A percentile compares a stretch with the other conserved stretches of the same genome.
These are phyloP conservation scores for Jamesozyma gamospora DNA, from an alignment of 805 yeast genomes.

Conservation along the genomic window DNA sequence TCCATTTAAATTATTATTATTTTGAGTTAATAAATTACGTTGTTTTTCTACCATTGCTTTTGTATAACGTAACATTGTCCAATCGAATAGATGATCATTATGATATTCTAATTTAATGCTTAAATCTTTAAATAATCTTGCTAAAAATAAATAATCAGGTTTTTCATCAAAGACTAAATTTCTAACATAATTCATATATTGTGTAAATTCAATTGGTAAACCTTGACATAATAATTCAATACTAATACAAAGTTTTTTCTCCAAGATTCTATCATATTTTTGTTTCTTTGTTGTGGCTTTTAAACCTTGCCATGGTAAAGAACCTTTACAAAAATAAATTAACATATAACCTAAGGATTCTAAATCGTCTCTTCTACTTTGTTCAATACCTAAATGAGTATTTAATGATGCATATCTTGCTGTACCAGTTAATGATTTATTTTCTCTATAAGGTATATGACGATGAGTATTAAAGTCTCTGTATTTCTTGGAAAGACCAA, in stretches of 20 bases:
- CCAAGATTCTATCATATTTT: slow-evolving; percentile 93
- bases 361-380: slow-evolving; percentile 90
- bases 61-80: slow-evolving; percentile 57
- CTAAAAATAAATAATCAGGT: slow-evolving; percentile 85
- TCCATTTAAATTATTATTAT: neutral
- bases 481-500: slow-evolving; percentile 87
- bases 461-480: slow-evolving; percentile 89
- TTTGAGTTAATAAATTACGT: neutral
- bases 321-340: slow-evolving; percentile 89
- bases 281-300: slow-evolving; percentile 96
- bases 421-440: slow-evolving; percentile 93
- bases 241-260: slow-evolving; percentile 85
- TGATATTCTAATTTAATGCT: slow-evolving; percentile 80
- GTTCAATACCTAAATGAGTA: slow-evolving; percentile 95
- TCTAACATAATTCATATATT: slow-evolving; percentile 80
- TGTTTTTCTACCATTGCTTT: slow-evolving; percentile 28
- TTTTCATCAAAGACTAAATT: slow-evolving; percentile 90
- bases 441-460: slow-evolving; percentile 93
- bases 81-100: slow-evolving; percentile 91
- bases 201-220: slow-evolving; percentile 80
- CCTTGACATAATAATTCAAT: slow-evolving; percentile 83
- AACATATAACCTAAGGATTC: slow-evolving; percentile 92
- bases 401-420: slow-evolving; percentile 93
- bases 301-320: slow-evolving; percentile 97
- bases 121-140: slow-evolving; percentile 82